phyloP scores from a whole-genome alignment of 164 flowering plant genomes.

The Chimonanthus salicifolius region DNA sequence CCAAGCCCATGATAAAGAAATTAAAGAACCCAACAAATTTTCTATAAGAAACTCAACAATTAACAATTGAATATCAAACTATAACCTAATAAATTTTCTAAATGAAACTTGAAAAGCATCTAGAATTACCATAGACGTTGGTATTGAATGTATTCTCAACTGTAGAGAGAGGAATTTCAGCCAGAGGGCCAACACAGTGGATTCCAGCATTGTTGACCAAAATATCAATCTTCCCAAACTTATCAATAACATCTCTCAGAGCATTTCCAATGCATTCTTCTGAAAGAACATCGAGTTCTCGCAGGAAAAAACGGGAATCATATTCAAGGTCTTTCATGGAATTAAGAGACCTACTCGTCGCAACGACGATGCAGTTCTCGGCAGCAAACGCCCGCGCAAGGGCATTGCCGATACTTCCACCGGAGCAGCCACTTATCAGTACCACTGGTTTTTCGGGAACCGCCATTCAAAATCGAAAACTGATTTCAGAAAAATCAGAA shows the following conservation, averaged over 20 bases:
- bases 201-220: constrained; percentile 94
- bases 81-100: too few species aligned
- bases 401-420: constrained; percentile 86
- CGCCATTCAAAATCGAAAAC: background rate
- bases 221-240: constrained; percentile 67
- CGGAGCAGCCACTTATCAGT: constrained; percentile 77
- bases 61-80: too few species aligned
- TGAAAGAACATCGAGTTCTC: constrained; percentile 68
- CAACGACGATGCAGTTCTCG: constrained; percentile 59
- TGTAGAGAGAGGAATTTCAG: constrained; percentile 68
- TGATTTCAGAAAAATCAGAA: background rate
- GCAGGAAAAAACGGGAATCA: constrained; percentile 45
- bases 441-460: constrained; percentile 39
- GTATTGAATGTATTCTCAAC: constrained; percentile 58
- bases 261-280: constrained; percentile 58
- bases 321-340: constrained; percentile 53
- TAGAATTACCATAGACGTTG: constrained; percentile 63
- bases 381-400: constrained; percentile 72
- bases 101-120: too few species aligned
- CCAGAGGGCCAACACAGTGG: constrained; percentile 82
- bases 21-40: too few species aligned
- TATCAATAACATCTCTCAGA: constrained; percentile 34
- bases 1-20: too few species aligned
- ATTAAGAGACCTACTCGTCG: constrained; percentile 52
- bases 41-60: too few species aligned